Evolutionary conservation across 176 grass and related monocot species (phyloP), one percentile per base, ranked within the genome.

Genomic region (Tuctoria greenei): DNA sequence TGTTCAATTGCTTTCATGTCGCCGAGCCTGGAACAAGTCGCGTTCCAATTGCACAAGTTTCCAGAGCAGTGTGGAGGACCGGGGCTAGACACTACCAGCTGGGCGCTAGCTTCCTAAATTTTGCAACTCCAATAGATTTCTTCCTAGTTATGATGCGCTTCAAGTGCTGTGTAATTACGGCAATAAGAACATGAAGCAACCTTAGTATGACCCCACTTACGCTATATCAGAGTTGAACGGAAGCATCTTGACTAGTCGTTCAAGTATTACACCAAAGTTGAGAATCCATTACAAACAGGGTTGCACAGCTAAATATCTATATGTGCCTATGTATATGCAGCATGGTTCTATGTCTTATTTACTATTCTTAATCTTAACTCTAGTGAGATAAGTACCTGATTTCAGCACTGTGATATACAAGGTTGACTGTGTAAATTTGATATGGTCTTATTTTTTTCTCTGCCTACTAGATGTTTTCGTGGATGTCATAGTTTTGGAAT

Each of bases 1-100:
- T 71, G n/a, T 67, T 82, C 52, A 8, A 18, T 59, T 67, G 40
- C 20, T 57, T 73, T 60, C 10, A 28, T 75, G 26, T 35, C 66
- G 11, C 37, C 44, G 39, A 44, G 14, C 21, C 44, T 21, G 13
- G 21, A 59, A 64, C 23, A 23, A 14, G 34, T 21, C 21, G 14
- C 16, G 15, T 21, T 67, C 24, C 0, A 72, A 39, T 4, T 64
- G 31, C 31, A 31, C 31, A 31, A 31, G 31, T 31, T 38, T 16
- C 43, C 27, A 16, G 44, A 42, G 45, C 9, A 0, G 8, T 36
- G 24, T 34, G 36, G 5, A 50, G 51, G n/a, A 58, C 4, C 6
- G 35, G 71, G 37, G 34, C 69, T 59, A 59, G 60, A 60, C 11
- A 10, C 24, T 41, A 10, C 7, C n/a, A 24, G 17, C 34, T 80